Evolutionary conservation across 306 rosid genomes (phyloP).

Genomic region (Vachellia collinsii): DNA sequence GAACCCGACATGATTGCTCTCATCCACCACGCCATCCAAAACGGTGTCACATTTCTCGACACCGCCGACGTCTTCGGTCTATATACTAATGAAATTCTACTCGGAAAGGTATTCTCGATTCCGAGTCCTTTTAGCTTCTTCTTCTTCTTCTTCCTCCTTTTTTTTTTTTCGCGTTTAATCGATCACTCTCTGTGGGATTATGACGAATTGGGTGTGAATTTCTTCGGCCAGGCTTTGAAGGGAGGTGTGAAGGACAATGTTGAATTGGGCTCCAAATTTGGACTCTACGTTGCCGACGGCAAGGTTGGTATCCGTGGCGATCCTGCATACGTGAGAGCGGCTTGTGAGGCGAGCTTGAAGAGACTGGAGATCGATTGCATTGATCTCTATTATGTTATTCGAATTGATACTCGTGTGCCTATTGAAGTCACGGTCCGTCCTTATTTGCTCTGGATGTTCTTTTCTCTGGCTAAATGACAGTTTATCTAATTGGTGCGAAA

Average conservation of each 20-base stretch:
- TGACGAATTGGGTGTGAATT: background rate
- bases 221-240: conserved; percentile 41
- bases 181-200: background rate
- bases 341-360: background rate
- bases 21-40: background rate
- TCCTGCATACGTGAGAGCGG: background rate
- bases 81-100: conserved; percentile 54
- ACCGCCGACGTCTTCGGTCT: conserved; percentile 68
- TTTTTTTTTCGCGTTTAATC: background rate
- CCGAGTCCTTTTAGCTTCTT: background rate
- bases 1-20: background rate
- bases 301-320: conserved; percentile 4
- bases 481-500: background rate
- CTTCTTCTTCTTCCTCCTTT: too few species aligned
- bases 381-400: conserved; percentile 83
- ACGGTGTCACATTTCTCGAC: conserved; percentile 64
- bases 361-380: conserved; percentile 32
- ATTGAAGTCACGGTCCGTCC: conserved; percentile 69
- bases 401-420: conserved; percentile 65
- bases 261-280: conserved; percentile 74
- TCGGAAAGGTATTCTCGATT: conserved; percentile 40
- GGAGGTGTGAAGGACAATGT: conserved; percentile 52
- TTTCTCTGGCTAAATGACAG: background rate
- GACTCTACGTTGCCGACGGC: conserved; percentile 1
- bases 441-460: background rate